Percentiles rank a stretch among this genome's conserved stretches.
Conservation (phyloP, 2,329 filamentous ascomycete genomes). For the Penicillium sp. region DNA sequence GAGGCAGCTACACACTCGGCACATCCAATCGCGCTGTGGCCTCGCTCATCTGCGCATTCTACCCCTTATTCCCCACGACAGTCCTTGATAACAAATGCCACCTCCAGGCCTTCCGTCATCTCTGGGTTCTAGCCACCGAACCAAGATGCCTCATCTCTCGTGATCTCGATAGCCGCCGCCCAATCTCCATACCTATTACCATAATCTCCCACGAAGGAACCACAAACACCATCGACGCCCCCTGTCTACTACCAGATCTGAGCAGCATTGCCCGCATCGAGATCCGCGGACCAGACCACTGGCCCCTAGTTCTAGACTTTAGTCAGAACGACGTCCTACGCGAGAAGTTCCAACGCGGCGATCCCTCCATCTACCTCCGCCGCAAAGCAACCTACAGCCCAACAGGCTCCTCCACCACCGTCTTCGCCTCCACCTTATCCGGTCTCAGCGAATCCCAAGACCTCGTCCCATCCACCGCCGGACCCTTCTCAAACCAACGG, state of each 20-base stretch:
- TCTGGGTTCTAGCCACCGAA: constrained; percentile 93
- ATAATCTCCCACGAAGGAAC: constrained; percentile 55
- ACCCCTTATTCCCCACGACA: constrained; percentile 82
- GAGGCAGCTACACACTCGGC: constrained; percentile 86
- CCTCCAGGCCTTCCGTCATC: constrained; percentile 90
- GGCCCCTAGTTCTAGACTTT: constrained; percentile 78
- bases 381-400: constrained; percentile 65
- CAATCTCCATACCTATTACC: constrained; percentile 68
- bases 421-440: constrained; percentile 71
- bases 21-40: constrained; percentile 84
- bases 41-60: constrained; percentile 83
- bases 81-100: constrained; percentile 94
- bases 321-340: constrained; percentile 58
- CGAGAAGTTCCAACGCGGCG: constrained; percentile 58
- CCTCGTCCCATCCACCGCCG: constrained; percentile 33
- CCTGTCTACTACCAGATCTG: constrained; percentile 54
- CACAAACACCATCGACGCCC: constrained; percentile 44
- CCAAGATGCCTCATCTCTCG: constrained; percentile 82
- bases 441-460: constrained; percentile 63
- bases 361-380: constrained; percentile 71
- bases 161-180: constrained; percentile 77
- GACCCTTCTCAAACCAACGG: constrained; percentile 24
- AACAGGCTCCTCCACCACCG: constrained; percentile 45
- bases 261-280: constrained; percentile 38
- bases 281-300: constrained; percentile 59